Percentiles rank a stretch among this genome's conserved stretches.
phyloP scores from a whole-genome alignment of 106 monocot species.

The Dendrobium huoshanense region DNA sequence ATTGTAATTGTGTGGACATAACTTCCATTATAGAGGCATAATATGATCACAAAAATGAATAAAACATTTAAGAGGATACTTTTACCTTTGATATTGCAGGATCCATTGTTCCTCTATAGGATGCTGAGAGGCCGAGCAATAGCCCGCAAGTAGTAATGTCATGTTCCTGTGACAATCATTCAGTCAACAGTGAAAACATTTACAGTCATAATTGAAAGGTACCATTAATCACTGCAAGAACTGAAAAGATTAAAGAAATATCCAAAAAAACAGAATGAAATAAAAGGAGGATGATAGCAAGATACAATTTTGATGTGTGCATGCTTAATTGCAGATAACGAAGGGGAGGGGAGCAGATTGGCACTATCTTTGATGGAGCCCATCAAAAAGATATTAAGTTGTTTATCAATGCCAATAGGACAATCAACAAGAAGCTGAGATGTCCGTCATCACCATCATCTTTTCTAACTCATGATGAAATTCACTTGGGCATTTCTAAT shows the following conservation, averaged over 20 bases:
- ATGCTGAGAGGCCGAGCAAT: constrained; percentile 82
- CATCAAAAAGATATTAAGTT: background rate
- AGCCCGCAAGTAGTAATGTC: constrained; percentile 75
- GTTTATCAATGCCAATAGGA: too few species aligned
- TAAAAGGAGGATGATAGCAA: background rate
- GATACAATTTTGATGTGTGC: background rate
- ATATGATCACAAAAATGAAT: background rate
- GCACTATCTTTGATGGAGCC: background rate
- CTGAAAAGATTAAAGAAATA: background rate
- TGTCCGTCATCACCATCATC: background rate
- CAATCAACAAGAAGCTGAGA: background rate
- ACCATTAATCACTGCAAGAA: background rate
- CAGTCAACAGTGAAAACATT: background rate
- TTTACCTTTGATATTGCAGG: constrained; percentile 82
- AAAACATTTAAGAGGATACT: background rate
- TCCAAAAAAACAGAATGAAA: background rate
- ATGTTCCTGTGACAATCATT: constrained; percentile 49
- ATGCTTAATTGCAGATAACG: too few species aligned
- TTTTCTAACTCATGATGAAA: background rate
- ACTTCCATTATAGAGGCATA: background rate
- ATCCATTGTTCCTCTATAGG: constrained; percentile 86
- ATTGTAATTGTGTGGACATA: background rate
- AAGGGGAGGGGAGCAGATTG: background rate
- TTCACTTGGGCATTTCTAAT: background rate
- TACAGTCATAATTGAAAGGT: background rate